A percentile compares a stretch with the other conserved stretches of the same genome.
phyloP scores from a whole-genome alignment of 257 asterid genomes.

The Fraxinus cuspidata region DNA sequence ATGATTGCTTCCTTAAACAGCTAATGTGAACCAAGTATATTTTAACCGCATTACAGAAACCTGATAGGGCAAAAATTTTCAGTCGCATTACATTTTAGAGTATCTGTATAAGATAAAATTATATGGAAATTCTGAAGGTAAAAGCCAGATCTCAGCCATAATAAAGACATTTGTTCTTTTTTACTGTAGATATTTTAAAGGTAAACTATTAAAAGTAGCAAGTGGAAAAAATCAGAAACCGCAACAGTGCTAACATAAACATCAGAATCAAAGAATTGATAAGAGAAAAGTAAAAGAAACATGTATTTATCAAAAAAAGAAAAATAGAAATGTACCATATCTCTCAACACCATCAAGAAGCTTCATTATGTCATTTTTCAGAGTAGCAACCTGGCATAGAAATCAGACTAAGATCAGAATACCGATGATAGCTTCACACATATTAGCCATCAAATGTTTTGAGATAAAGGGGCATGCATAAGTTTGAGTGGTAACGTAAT shows the following conservation, averaged over 20 bases:
- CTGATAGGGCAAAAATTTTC: not conserved
- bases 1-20: not conserved
- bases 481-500: not conserved
- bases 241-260: not conserved
- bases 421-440: conserved; percentile 4
- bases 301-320: not conserved
- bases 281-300: not conserved
- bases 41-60: not conserved
- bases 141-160: conserved; percentile 5
- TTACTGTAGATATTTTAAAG: conserved; percentile 11
- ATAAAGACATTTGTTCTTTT: conserved; percentile 10
- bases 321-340: conserved; percentile 56
- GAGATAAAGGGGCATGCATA: not conserved
- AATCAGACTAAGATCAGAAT: conserved; percentile 30
- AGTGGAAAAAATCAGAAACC: not conserved
- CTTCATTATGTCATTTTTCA: conserved; percentile 70
- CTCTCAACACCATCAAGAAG: conserved; percentile 83
- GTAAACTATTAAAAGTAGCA: not conserved
- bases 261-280: not conserved
- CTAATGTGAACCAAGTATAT: not conserved
- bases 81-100: not conserved
- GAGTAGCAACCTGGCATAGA: conserved; percentile 60
- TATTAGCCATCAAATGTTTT: conserved; percentile 12
- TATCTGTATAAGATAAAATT: conserved; percentile 20
- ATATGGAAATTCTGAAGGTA: not conserved